These are phyloP conservation scores for Cornus suecica DNA, from an alignment of 148 eudicot genomes.

Conservation along the genomic window DNA sequence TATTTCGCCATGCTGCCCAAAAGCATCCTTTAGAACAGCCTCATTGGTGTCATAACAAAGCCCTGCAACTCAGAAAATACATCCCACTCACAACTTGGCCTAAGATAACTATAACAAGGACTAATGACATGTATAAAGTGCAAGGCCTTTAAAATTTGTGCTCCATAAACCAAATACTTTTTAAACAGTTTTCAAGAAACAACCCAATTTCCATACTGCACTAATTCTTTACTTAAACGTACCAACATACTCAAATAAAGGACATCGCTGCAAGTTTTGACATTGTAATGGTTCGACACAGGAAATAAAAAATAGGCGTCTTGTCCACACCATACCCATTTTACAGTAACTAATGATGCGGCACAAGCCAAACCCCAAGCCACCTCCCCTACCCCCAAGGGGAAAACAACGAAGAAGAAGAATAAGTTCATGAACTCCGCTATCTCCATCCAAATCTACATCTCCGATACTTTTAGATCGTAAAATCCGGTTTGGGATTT, in stretches of 20 bases:
- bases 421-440: too few relatives aligned
- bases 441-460: too few relatives aligned
- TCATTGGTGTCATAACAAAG: slow-evolving; percentile 77
- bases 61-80: slow-evolving; percentile 32
- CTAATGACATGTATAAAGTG: background rate
- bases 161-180: background rate
- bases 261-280: background rate
- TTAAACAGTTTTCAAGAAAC: background rate
- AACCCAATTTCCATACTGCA: background rate
- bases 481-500: too few relatives aligned
- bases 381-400: background rate
- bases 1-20: slow-evolving; percentile 55
- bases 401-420: too few relatives aligned
- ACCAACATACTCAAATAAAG: too few relatives aligned
- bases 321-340: background rate
- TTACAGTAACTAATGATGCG: too few relatives aligned
- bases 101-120: background rate
- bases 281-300: background rate
- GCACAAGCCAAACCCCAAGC: too few relatives aligned
- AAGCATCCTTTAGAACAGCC: slow-evolving; percentile 50
- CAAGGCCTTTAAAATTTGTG: background rate
- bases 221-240: background rate
- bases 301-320: background rate
- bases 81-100: background rate
- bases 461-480: too few relatives aligned